These are phyloP conservation scores for Rhodotorula glutinis DNA, from an alignment of 1,284 basidiomycete genomes.

Conservation along the genomic window DNA sequence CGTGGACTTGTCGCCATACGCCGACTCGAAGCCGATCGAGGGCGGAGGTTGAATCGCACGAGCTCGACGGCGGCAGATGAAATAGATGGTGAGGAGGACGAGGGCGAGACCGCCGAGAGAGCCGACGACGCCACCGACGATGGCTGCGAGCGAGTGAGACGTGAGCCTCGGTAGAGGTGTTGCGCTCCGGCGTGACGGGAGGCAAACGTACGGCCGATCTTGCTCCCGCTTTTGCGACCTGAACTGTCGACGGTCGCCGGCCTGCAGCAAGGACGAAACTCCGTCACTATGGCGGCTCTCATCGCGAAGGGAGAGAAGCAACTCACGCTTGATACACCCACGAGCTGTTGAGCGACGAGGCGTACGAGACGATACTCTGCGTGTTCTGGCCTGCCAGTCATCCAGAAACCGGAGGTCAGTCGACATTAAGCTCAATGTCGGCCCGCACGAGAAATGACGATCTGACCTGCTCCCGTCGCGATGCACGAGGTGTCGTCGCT, in stretches of 20 bases:
- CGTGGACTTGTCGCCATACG: not conserved
- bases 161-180: too few relatives aligned
- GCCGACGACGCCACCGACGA: slow-evolving; percentile 20
- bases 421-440: too few relatives aligned
- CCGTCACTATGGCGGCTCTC: not conserved
- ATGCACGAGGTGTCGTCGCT: slow-evolving; percentile 11
- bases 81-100: not conserved
- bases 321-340: slow-evolving; percentile 9
- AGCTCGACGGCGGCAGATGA: slow-evolving; percentile 9
- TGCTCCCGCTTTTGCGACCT: not conserved
- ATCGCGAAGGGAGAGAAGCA: not conserved
- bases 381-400: slow-evolving; percentile 24
- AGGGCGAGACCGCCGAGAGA: slow-evolving; percentile 2
- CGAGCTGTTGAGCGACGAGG: slow-evolving; percentile 19
- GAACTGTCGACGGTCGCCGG: too few relatives aligned
- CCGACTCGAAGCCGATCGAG: too few relatives aligned
- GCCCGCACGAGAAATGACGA: not conserved
- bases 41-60: not conserved
- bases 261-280: too few relatives aligned
- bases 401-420: not conserved
- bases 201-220: not conserved
- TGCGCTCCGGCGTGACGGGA: too few relatives aligned
- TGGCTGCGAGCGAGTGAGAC: not conserved
- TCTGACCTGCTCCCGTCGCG: slow-evolving; percentile 4
- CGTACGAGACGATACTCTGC: slow-evolving; percentile 20